Percentiles rank a stretch among this genome's conserved stretches.
Evolutionary conservation across 2,329 filamentous ascomycete species (phyloP).

Genomic region (Fusarium annulatum): DNA sequence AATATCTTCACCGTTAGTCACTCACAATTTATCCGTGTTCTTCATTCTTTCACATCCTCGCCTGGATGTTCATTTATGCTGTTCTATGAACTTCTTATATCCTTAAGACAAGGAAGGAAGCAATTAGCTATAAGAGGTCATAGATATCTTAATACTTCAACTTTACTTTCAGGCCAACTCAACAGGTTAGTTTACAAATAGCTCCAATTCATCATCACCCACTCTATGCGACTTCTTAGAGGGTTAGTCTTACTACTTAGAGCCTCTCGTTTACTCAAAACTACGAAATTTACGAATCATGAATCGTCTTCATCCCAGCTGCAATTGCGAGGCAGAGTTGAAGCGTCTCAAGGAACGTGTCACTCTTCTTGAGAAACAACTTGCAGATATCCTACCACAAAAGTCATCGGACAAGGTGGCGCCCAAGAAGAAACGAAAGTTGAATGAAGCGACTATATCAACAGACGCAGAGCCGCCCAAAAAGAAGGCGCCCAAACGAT

Average conservation of each 20-base stretch:
- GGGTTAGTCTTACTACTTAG: neutral
- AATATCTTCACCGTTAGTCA: too few species aligned
- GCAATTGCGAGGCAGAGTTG: rapidly evolving
- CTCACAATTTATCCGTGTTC: too few species aligned
- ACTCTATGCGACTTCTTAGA: neutral
- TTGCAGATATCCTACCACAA: rapidly evolving
- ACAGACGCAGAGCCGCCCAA: neutral
- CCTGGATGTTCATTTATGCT: too few species aligned
- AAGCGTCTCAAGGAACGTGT: neutral
- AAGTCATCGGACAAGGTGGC: rapidly evolving
- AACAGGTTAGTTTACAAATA: neutral
- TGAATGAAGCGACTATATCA: neutral
- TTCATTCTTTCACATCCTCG: too few species aligned
- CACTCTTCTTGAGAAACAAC: neutral
- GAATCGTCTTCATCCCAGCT: too few species aligned
- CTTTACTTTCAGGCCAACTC: too few species aligned
- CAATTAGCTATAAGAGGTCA: too few species aligned
- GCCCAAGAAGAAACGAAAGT: neutral
- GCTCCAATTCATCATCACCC: rapidly evolving
- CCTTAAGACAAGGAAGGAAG: too few species aligned
- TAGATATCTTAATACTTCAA: too few species aligned
- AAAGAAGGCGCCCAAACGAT: neutral
- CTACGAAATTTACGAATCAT: rapidly evolving
- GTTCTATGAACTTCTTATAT: too few species aligned
- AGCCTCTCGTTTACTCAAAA: neutral